Base-by-base conservation (phyloP, 306 rosid genomes). In the Trifolium repens region DNA sequence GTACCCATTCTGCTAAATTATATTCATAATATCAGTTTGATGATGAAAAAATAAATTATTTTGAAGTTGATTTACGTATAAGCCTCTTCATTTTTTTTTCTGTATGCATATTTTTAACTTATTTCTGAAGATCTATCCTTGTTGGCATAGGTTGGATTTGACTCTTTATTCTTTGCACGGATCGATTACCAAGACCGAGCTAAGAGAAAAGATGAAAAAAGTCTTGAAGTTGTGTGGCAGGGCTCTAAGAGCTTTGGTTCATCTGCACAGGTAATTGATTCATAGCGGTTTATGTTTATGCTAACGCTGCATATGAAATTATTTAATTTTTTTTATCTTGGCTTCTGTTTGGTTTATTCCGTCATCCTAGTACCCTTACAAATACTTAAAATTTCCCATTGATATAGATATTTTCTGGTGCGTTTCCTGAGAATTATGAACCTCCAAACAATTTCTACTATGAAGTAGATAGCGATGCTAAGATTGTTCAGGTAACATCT, bases 131-230 rank as follows among this genome's bases (percentile, higher is more conserved):
- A 37, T 34, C 73, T 13, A 24, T 22, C 40, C 53, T 63, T 77
- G 27, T 49, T 74, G 59, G 15, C 74, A 43, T 78, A 85, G 88
- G 85, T 85, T 77, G 97, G 96, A 71, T 91, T 91, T 63, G 96
- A 91, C 71, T 91, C 97, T 27, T 79, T 89, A 35, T 91, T 85
- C 83, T 91, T 91, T 70, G 93, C 89, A 8, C 93, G 96, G 74
- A 91, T 91, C 12, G 96, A 91, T 59, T 91, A 91, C 85, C 96
- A 91, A 91, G 97, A 88, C 64, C 79, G 94, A 86, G 93, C 88
- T 1, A 89, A 80, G 82, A 78, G 96, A 54, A 86, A 86, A 71
- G 80, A 69, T 72, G 87, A 91, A 17, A 91, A 86, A 87, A 80
- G 88, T 44, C 97, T 91, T 46, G 97, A 91, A 79, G 87, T 91